These are phyloP conservation scores for Polychytrium aggregatum DNA, from an alignment of 192 early-diverging fungal genomes.

Conservation along the genomic window DNA sequence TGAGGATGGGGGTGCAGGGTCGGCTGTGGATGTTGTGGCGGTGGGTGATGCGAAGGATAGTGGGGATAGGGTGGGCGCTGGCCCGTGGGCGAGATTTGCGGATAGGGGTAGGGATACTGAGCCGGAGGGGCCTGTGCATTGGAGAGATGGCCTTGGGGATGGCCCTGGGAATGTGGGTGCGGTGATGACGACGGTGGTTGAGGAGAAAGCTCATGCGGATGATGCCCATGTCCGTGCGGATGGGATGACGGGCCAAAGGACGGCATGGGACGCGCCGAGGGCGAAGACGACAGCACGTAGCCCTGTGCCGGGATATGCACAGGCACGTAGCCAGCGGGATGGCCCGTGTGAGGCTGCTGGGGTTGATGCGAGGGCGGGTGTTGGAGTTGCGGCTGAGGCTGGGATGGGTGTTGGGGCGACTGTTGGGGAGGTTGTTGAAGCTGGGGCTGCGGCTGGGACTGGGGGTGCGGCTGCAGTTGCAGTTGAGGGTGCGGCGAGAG, in stretches of 20 bases:
- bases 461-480: slow-evolving; percentile 6
- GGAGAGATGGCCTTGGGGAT: neutral
- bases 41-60: slow-evolving; percentile 2
- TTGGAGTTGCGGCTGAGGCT: neutral
- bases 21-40: neutral
- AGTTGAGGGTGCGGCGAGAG: neutral
- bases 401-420: slow-evolving; percentile 3
- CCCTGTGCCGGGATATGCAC: neutral
- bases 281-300: no score
- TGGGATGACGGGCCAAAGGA: no score
- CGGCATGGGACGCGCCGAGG: no score
- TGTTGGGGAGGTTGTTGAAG: slow-evolving; percentile 1
- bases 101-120: neutral
- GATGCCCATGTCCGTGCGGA: no score
- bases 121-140: neutral
- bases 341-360: neutral
- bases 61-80: neutral
- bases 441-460: slow-evolving; percentile 1
- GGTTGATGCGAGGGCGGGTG: neutral
- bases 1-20: neutral
- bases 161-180: neutral
- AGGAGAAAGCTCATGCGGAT: no score
- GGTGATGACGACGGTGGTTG: no score
- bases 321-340: neutral
- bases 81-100: neutral